Base-by-base conservation (phyloP, 1,284 basidiomycete species). In the Cutaneotrichosporon cyanovorans region DNA sequence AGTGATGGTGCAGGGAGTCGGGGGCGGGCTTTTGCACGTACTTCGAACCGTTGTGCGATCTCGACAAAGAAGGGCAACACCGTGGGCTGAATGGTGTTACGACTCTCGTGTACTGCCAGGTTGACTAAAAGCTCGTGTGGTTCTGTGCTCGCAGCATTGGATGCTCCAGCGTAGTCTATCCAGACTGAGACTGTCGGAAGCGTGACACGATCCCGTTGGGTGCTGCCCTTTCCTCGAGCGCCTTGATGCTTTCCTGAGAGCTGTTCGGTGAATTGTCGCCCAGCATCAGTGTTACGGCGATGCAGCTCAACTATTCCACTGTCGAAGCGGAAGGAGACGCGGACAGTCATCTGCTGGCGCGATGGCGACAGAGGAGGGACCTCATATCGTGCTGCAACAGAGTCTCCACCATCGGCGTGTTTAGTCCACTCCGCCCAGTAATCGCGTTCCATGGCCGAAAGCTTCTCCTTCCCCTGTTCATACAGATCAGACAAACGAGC, bases 401-500 rank as follows among this genome's bases (percentile, higher is more conserved):
- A 48, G 16, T 62, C 55, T 20, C 3, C 25, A 0, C 23, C 28
- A 20, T 51, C 37, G 7, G 25, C 25, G 22, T 53, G 46, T 22
- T 43, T 41, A 9, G 50, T 53, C 51, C 61, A 51, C 20, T 71
- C 68, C 9, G 59, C 37, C 16, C 55, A 39, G 73, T 72, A 51
- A 63, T 74, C 52, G 25, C 74, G 73, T 15, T 78, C 66, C 5
- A 91, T 71, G 20, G 77, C 77, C 30, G 80, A 79, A 39, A 93
- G 78, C 4, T 85, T 78, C 48, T 83, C 82, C 68, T 83, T 84
- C 16, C 90, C 89, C 61, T 80, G 79, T 40, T 79, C 79, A 69
- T 91, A 93, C 22, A 93, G 85, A 55, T 90, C 86, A 32, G 88
- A 76, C 14, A 93, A 72, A 21, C 85, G 82, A 65, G 84, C 87